Evolutionary conservation across 2,329 filamentous ascomycete species (phyloP), one percentile per base, ranked within the genome.

Genomic region (Rosellinia necatrix): DNA sequence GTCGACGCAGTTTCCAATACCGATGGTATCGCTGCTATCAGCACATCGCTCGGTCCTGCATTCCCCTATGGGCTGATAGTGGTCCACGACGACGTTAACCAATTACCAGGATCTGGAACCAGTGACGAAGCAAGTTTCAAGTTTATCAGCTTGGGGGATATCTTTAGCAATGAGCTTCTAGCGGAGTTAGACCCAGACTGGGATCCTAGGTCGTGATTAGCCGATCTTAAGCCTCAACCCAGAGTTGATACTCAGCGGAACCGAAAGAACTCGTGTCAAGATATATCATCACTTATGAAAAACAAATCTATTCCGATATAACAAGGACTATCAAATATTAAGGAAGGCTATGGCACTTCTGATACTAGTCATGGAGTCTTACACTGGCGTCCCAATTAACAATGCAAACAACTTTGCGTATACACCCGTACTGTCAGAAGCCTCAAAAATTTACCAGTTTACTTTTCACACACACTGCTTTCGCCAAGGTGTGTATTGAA

Each of bases 1-100:
- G 69, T 82, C 19, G 81, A 82, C 46, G 73, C 71, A 4, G 80
- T 83, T 4, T 78, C 76, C 12, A 83, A 83, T 58, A 82, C 80
- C 0, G 81, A 83, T 51, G 80, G 81, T 0, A 69, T 82, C 24
- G 59, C 78, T 0, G 80, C 76, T 0, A 76, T 82, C 3, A 76
- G 78, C 0, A 72, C 71, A 0, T 69, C 63, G 0, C 66, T 82
- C 34, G 77, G 78, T 25, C 62, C 72, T 19, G 32, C 30, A 13
- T 79, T 77, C 48, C 75, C 75, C 0, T 62, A 67, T 6, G 79
- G 81, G 0, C 41, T 83, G 21, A 62, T 83, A 2, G 79, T 82
- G 3, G 75, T 78, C 10, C 80, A 82, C 54, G 80, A 83, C 58
- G 81, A 83, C 65, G 76, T 77, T 2, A 83, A 83, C 53, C 74